Evolutionary conservation across 1,139 yeast species (phyloP).

Genomic region (Groenewaldozyma sp.): DNA sequence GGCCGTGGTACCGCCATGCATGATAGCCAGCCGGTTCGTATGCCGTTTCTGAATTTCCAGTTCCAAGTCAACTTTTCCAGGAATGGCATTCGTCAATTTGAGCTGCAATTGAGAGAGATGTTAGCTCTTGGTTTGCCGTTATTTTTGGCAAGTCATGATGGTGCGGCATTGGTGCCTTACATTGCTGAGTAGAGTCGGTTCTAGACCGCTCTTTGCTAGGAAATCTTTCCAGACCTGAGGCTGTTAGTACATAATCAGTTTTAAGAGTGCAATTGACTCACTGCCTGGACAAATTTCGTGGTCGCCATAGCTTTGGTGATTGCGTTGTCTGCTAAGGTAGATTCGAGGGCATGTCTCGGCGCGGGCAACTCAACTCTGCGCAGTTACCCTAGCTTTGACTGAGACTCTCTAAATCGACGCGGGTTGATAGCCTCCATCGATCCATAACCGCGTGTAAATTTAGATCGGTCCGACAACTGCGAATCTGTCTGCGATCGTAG

Average conservation of each 20-base stretch:
- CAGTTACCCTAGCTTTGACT: no score
- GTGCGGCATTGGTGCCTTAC: constrained; percentile 14
- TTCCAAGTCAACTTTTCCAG: constrained; percentile 29
- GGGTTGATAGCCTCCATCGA: no score
- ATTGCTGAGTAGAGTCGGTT: constrained; percentile 27
- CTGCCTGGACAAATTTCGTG: constrained; percentile 1
- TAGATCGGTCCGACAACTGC: no score
- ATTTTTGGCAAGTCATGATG: neutral
- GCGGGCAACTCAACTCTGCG: no score
- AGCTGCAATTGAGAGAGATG: constrained; percentile 20
- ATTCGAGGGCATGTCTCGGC: no score
- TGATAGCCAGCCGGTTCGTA: constrained; percentile 32
- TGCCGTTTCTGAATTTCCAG: constrained; percentile 30
- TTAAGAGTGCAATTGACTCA: neutral
- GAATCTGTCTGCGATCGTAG: no score
- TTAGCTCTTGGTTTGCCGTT: neutral
- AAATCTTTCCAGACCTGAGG: constrained; percentile 31
- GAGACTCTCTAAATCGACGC: no score
- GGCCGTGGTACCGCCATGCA: constrained; percentile 38
- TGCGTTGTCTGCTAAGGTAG: no score
- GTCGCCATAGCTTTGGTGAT: constrained; percentile 3
- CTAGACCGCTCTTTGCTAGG: constrained; percentile 29
- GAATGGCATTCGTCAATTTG: constrained; percentile 24
- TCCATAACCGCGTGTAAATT: no score
- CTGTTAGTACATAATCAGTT: constrained; percentile 2